Conservation (phyloP, 2,329 filamentous ascomycete genomes). For the Xylaria sp. region DNA sequence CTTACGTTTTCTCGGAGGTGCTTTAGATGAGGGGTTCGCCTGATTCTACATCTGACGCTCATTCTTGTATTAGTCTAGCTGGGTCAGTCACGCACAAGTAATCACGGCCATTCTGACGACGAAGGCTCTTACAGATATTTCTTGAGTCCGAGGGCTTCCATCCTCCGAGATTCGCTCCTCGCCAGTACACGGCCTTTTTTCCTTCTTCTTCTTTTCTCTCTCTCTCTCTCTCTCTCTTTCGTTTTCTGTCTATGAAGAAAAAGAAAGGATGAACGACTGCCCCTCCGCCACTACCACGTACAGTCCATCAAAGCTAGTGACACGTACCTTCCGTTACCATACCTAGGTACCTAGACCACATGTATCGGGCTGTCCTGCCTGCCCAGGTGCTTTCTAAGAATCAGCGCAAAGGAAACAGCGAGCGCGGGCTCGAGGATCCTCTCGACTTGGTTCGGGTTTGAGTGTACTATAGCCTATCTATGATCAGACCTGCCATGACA, state of each 20-base stretch:
- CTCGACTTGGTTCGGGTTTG: background rate
- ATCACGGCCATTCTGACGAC: background rate
- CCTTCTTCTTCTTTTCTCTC: too few relatives aligned
- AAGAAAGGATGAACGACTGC: slow-evolving; percentile 1
- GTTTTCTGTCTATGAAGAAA: too few relatives aligned
- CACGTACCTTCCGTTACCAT: slow-evolving; percentile 1
- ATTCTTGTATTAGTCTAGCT: background rate
- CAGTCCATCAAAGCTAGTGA: background rate
- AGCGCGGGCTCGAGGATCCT: background rate
- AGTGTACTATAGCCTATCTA: background rate
- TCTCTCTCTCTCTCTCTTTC: too few relatives aligned
- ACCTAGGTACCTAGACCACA: background rate
- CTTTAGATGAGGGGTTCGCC: background rate
- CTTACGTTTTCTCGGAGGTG: background rate
- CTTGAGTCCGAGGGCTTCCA: background rate
- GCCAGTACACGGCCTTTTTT: too few relatives aligned
- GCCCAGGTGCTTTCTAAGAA: too few relatives aligned
- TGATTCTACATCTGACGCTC: background rate
- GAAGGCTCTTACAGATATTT: background rate
- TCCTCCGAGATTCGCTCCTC: background rate
- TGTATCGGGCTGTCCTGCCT: slow-evolving; percentile 10
- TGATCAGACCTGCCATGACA: background rate
- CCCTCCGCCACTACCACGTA: background rate
- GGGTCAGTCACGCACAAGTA: background rate
- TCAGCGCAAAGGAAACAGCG: background rate